A percentile compares a stretch with the other conserved stretches of the same genome.
phyloP scores from a whole-genome alignment of 768 basidiomycete species.

The Cystobasidium ongulense region DNA sequence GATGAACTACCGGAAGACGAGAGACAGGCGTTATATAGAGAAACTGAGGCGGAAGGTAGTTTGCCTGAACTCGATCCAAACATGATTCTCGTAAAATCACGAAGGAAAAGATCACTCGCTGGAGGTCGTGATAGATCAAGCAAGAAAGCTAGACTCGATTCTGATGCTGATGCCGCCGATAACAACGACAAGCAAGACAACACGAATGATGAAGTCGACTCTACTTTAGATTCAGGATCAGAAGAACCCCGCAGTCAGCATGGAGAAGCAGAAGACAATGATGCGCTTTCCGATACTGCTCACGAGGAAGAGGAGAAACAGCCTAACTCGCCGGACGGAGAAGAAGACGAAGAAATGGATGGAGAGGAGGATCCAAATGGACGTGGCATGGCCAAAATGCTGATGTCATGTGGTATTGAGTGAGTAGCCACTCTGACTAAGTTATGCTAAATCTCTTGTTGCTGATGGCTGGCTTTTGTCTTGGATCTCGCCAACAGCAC shows the following conservation, averaged over 20 bases:
- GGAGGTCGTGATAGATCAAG: background rate
- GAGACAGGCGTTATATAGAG: background rate
- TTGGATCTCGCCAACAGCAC: background rate
- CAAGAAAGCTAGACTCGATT: background rate
- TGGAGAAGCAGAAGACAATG: background rate
- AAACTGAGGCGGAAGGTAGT: background rate
- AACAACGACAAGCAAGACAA: background rate
- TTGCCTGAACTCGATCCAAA: background rate
- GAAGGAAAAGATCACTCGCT: background rate
- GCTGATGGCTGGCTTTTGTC: background rate
- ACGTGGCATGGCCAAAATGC: slow-evolving; percentile 27
- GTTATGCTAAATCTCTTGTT: background rate
- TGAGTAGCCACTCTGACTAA: background rate
- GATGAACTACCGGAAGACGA: background rate
- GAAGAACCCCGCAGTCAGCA: background rate
- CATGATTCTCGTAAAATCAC: background rate
- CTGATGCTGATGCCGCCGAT: background rate
- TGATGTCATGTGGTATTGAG: slow-evolving; percentile 10
- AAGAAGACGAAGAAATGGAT: background rate
- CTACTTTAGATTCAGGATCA: background rate
- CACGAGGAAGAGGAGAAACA: background rate
- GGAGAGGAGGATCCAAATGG: background rate
- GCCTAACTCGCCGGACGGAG: background rate
- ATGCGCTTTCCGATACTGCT: background rate
- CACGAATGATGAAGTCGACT: background rate